Conservation (phyloP, 2,329 filamentous ascomycete species). For the Metarhizium album region DNA sequence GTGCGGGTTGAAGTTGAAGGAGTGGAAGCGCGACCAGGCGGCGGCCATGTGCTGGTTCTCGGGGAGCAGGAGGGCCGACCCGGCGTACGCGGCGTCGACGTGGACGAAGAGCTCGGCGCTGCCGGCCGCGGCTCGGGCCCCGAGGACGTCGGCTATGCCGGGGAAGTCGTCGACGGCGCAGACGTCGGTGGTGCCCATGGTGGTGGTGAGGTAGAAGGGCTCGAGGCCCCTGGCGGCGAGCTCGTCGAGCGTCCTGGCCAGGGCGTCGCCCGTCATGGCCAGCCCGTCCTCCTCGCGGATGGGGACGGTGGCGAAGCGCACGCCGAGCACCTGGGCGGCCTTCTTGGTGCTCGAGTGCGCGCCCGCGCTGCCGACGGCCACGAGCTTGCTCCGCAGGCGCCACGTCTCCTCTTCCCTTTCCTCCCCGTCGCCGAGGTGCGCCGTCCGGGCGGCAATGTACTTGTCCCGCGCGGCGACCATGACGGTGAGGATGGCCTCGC, state of each 20-base stretch:
- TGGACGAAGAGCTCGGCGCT: conserved; percentile 70
- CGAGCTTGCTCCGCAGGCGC: conserved; percentile 43
- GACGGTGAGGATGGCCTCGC: conserved; percentile 75
- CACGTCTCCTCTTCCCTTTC: conserved; percentile 62
- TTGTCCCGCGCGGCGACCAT: conserved; percentile 82
- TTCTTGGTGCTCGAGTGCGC: conserved; percentile 81
- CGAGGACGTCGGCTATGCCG: conserved; percentile 46
- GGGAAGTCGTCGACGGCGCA: conserved; percentile 78
- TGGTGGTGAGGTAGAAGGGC: conserved; percentile 79
- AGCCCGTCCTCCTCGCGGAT: conserved; percentile 53
- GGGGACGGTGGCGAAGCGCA: conserved; percentile 63
- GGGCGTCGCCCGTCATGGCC: conserved; percentile 53
- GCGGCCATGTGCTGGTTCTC: conserved; percentile 62
- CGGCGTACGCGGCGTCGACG: conserved; percentile 87
- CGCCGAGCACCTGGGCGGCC: conserved; percentile 74
- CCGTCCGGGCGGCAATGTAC: conserved; percentile 53
- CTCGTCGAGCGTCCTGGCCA: conserved; percentile 52
- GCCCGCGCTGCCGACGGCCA: conserved; percentile 70
- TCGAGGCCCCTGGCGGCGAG: conserved; percentile 60
- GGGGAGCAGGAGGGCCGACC: conserved; percentile 69
- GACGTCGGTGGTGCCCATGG: conserved; percentile 76
- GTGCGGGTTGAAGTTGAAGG: conserved; percentile 92
- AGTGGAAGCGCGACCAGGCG: conserved; percentile 64
- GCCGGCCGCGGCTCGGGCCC: conserved; percentile 10
- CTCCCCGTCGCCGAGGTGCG: conserved; percentile 38